A percentile compares a stretch with the other conserved stretches of the same genome.
Conservation (phyloP, 805 yeast species). For the Phaffomyces antillensis region DNA sequence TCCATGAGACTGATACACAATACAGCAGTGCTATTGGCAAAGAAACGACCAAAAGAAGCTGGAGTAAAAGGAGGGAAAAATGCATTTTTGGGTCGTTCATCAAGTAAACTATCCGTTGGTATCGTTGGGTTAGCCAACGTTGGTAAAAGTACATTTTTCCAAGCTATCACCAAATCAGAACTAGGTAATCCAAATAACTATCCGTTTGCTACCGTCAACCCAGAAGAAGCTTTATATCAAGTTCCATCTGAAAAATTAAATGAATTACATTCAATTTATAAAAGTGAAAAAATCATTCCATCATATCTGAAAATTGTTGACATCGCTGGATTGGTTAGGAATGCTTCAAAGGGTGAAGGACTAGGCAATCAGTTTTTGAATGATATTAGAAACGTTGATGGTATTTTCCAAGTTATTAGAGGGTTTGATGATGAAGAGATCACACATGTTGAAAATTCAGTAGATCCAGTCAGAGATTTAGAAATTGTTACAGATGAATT, state of each 20-base stretch:
- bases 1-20: slow-evolving; percentile 9
- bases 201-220: slow-evolving; percentile 75
- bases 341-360: slow-evolving; percentile 81
- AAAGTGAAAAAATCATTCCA: slow-evolving; percentile 57
- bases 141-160: slow-evolving; percentile 76
- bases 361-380: slow-evolving; percentile 75
- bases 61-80: slow-evolving; percentile 4
- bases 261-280: slow-evolving; percentile 46
- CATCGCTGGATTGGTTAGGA: slow-evolving; percentile 77
- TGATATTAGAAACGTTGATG: slow-evolving; percentile 75
- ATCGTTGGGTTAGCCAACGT: slow-evolving; percentile 79
- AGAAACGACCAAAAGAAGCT: slow-evolving; percentile 10
- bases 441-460: slow-evolving; percentile 65
- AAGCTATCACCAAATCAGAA: slow-evolving; percentile 67
- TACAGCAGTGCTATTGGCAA: slow-evolving; percentile 8
- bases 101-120: slow-evolving; percentile 35
- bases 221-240: slow-evolving; percentile 67
- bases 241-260: slow-evolving; percentile 63
- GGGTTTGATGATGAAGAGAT: slow-evolving; percentile 71
- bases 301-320: slow-evolving; percentile 67
- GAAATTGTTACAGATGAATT: slow-evolving; percentile 71
- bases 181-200: slow-evolving; percentile 72
- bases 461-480: slow-evolving; percentile 70
- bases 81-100: slow-evolving; percentile 21
- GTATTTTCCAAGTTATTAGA: slow-evolving; percentile 73